Evolutionary conservation across 2,329 filamentous ascomycete genomes (phyloP), one percentile per base, ranked within the genome.

Genomic region (Trichoderma citrinoviride): DNA sequence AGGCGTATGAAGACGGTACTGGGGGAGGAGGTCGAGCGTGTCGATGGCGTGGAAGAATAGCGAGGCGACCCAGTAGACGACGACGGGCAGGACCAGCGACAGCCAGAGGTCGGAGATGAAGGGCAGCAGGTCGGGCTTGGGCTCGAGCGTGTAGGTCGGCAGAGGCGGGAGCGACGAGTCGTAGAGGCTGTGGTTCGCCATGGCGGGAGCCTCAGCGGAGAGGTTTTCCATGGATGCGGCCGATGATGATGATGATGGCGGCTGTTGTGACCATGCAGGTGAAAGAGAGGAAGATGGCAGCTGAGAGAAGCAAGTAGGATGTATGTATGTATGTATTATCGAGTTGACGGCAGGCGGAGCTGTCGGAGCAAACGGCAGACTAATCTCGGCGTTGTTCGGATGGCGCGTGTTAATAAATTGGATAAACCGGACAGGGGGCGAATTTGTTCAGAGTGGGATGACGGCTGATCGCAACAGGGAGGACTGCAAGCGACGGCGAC

Each of bases 1-100:
- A 15, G 95, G 95, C 0, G 95, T 98, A 79, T 99, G 95, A 47
- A 99, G 83, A 68, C 95, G 90, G 79, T 98, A 97, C 72, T 96
- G 87, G 19, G 93, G 89, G 76, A 94, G 96, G 43, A 94, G 80
- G 76, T 97, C 92, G 78, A 89, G 88, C 65, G 88, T 82, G 78
- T 99, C 95, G 73, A 98, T 88, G 70, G 88, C 74, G 81, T 98
- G 94, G 81, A 96, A 99, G 75, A 94, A 79, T 75, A 91, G 79
- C 21, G 94, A 98, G 37, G 96, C 79, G 23, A 81, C 78, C 95
- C 95, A 99, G 83, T 99, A 99, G 65, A 90, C 90, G 71, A 92
- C 75, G 67, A 97, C 85, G 33, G 93, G 93, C 15, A 90, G 80
- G 53, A 93, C 77, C 66, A 96, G 82, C 52, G 90, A 87, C 29